Base-by-base conservation (phyloP, 2,329 filamentous ascomycete species). In the Claviceps fusiformis region DNA sequence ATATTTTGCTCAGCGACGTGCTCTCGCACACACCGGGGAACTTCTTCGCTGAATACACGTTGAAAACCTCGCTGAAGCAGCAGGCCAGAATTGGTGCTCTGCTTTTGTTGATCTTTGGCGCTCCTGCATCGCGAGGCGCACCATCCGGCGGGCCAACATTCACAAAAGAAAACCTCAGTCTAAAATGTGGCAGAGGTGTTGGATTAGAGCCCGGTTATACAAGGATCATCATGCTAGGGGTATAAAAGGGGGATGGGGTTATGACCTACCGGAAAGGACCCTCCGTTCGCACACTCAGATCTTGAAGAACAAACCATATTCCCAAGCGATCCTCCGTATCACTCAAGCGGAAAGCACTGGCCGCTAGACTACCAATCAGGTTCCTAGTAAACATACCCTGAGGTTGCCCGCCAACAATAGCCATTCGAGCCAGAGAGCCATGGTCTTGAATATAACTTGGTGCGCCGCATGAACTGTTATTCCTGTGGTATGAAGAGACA, bases 11-110 rank as follows among this genome's bases (percentile, higher is more conserved):
- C 19, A 97, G 74, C 4, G 83, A 72, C 0, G 93, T 98, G 68
- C 87, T 95, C 68, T 97, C 92, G 56, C 95, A 95, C 1, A 98
- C 93, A 45, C 93, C 93, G 0, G 93, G 93, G 70, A 98, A 98
- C 65, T 96, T 96, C 78, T 98, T 98, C 50, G 93, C 93, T 2
- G 89, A 95, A 71, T 86, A 97, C 35, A 98, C 93, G 54, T 89
- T 88, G 75, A 98, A 97, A 3, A 83, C 79, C 5, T 95, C 87
- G 50, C 88, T 95, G 71, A 92, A 97, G 62, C 83, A 85, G 9
- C 85, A 86, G 0, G 92, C 90, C 19, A 97, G 78, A 13, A 96
- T 86, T 0, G 88, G 88, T 0, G 88, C 87, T 59, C 83, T 84
- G 55, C 84, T 86, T 43, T 80, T 85, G 68, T 90, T 93, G 57